Base-by-base conservation (phyloP, 352 stramenopile species). In the Globisporangium irregulare region DNA sequence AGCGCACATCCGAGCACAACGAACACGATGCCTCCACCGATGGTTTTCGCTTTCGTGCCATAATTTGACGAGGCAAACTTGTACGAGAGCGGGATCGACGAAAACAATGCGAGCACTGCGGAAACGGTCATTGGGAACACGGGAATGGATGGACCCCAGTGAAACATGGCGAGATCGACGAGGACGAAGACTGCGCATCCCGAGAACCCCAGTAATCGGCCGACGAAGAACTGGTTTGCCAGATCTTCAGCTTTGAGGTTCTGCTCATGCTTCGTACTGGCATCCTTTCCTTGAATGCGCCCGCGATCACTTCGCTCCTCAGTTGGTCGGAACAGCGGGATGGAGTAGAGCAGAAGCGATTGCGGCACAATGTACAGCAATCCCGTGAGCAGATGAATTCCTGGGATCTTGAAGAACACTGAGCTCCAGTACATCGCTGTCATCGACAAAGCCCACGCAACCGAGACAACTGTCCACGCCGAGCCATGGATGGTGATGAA, bases 401-500 rank as follows among this genome's bases (percentile, higher is more conserved):
- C 73, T 10, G 66, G 70, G 20, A 89, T 73, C 48, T 75, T 56
- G 56, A 87, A 79, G 65, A 86, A 87, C 5, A 78, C 59, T 0
- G 72, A 59, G n/a, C 66, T 77, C 76, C 78, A 86, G 59, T 84
- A 85, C 1, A 89, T 66, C 2, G 76, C 75, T 2, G 77, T 84
- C 60, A 65, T 81, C 1, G 78, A 70, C 18, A 81, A 63, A 2
- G 77, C 66, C 78, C 73, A 84, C 0, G 70, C 77, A 7, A 87
- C 67, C 9, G 66, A 73, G 4, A 73, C 70, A 2, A 89, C 61
- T n/a, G 80, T 85, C 80, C 80, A 89, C 6, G 68, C 80, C 4
- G 77, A 79, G 36, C 80, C 77, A 66, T 89, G 80, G 15, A 79
- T 74, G 1, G 80, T 83, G 41, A 85, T 71, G 57, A 89, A 89